A percentile compares a stretch with the other conserved stretches of the same genome.
Evolutionary conservation across 805 yeast species (phyloP).

Genomic region (Sugiyamaella chiloensis): DNA sequence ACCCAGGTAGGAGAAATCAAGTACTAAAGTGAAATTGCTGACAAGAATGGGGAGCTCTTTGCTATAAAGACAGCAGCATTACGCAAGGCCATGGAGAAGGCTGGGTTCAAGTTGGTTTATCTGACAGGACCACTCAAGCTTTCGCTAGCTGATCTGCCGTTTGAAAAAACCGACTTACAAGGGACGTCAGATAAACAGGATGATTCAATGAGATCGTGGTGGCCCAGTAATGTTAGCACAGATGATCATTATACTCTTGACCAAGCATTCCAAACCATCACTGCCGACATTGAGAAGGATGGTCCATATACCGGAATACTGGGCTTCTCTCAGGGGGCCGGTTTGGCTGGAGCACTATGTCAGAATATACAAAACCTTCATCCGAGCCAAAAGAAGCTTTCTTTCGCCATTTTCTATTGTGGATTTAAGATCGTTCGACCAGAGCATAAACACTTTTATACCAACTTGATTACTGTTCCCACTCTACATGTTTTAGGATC

Average conservation of each 20-base stretch:
- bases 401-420: slow-evolving; percentile 73
- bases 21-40: background rate
- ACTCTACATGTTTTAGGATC: slow-evolving; percentile 84
- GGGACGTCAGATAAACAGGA: slow-evolving; percentile 46
- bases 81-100: slow-evolving; percentile 65
- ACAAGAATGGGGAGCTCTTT: slow-evolving; percentile 75
- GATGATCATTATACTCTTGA: slow-evolving; percentile 34
- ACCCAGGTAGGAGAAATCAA: slow-evolving; percentile 32
- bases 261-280: slow-evolving; percentile 48
- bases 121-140: slow-evolving; percentile 74
- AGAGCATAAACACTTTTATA: slow-evolving; percentile 32
- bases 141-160: slow-evolving; percentile 69
- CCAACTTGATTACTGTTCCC: slow-evolving; percentile 35
- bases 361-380: slow-evolving; percentile 55
- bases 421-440: slow-evolving; percentile 44
- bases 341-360: slow-evolving; percentile 68
- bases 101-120: slow-evolving; percentile 68
- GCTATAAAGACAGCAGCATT: slow-evolving; percentile 88
- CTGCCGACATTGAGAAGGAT: slow-evolving; percentile 53
- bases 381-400: slow-evolving; percentile 50
- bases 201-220: slow-evolving; percentile 70
- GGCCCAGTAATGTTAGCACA: slow-evolving; percentile 49
- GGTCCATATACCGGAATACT: slow-evolving; percentile 86
- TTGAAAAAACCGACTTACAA: slow-evolving; percentile 51
- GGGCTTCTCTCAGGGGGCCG: slow-evolving; percentile 96